Percentiles rank a stretch among this genome's conserved stretches.
Conservation (phyloP, 2,329 filamentous ascomycete species). For the Sarocladium brachiariae region DNA sequence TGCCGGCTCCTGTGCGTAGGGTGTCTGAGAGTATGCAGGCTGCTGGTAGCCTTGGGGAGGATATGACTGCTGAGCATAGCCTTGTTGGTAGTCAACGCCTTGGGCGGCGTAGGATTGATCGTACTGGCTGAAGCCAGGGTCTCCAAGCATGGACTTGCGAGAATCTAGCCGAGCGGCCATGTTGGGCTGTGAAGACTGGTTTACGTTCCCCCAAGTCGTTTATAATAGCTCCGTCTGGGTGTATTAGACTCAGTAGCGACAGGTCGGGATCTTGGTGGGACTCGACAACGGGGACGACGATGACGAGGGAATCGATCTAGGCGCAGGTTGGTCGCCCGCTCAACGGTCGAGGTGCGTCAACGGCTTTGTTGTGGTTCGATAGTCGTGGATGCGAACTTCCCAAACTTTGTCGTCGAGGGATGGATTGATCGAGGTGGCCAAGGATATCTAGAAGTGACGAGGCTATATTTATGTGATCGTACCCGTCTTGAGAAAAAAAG, state of each 20-base stretch:
- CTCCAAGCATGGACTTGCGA: constrained; percentile 32
- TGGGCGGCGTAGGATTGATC: constrained; percentile 19
- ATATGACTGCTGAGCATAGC: constrained; percentile 21
- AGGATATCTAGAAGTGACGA: background rate
- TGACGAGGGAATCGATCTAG: too few species aligned
- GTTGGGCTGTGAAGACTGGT: constrained; percentile 13
- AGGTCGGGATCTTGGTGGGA: too few species aligned
- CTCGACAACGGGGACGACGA: too few species aligned
- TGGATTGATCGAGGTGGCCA: background rate
- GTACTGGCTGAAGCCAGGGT: constrained; percentile 28
- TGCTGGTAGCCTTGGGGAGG: background rate
- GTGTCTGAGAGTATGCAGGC: constrained; percentile 20
- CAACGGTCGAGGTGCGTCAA: too few species aligned
- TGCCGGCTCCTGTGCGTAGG: constrained; percentile 12
- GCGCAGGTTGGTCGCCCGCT: too few species aligned
- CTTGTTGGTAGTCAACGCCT: constrained; percentile 21
- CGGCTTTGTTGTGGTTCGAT: too few species aligned
- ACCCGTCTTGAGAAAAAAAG: background rate
- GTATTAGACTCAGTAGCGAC: background rate
- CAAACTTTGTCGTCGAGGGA: background rate
- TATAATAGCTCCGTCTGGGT: too few species aligned
- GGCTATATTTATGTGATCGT: constrained; percentile 4
- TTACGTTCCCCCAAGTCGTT: too few species aligned
- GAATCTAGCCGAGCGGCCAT: constrained; percentile 34
- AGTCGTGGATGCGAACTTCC: too few species aligned